A percentile compares a stretch with the other conserved stretches of the same genome.
These are phyloP conservation scores for Durio zibethinus DNA, from an alignment of 345 rosid genomes.

Conservation along the genomic window DNA sequence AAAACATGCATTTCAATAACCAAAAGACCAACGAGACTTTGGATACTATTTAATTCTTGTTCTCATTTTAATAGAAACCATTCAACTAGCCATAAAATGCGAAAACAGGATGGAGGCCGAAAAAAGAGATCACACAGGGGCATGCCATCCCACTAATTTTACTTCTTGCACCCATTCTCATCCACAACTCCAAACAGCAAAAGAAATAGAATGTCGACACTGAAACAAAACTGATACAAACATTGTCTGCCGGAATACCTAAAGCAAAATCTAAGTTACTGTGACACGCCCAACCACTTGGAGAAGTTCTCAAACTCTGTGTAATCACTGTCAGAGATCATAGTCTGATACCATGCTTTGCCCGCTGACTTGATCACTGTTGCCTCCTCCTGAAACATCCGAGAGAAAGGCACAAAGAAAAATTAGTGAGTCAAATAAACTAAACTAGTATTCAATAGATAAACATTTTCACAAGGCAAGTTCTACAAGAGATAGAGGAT, in stretches of 20 bases:
- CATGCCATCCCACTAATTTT: neutral
- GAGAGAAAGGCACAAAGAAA: neutral
- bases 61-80: slow-evolving; percentile 4
- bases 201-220: neutral
- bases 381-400: slow-evolving; percentile 67
- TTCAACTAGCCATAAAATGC: neutral
- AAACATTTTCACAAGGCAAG: neutral
- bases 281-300: slow-evolving; percentile 78
- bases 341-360: slow-evolving; percentile 87
- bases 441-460: neutral
- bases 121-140: neutral
- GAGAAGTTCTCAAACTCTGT: slow-evolving; percentile 82
- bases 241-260: neutral
- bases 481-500: neutral
- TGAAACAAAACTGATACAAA: slow-evolving; percentile 8
- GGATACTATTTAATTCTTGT: neutral
- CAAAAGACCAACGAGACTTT: too few species aligned
- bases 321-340: slow-evolving; percentile 93
- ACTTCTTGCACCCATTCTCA: neutral
- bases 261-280: slow-evolving; percentile 35
- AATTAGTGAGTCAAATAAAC: neutral
- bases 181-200: neutral
- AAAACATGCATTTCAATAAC: too few species aligned
- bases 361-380: slow-evolving; percentile 71
- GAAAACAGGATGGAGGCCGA: neutral